Evolutionary conservation across 2,329 filamentous ascomycete genomes (phyloP), one percentile per base, ranked within the genome.

Genomic region (Dichotomopilus funicola): DNA sequence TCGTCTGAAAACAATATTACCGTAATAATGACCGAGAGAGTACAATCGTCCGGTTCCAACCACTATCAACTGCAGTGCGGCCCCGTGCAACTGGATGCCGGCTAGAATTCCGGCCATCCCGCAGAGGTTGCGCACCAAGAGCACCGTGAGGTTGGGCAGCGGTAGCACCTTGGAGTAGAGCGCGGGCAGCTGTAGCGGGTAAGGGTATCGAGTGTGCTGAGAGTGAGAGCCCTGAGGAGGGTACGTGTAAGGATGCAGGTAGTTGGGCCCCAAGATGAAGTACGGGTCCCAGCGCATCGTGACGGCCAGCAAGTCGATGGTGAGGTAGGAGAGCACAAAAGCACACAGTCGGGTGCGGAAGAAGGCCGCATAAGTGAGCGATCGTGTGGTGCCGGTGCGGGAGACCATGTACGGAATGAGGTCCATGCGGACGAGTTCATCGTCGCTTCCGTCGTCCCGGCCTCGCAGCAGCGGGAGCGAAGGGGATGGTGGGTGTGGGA

Each of bases 231-330:
- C 51, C 57, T 84, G 70, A 57, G 73, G 59, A 60, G 76, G 61
- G 64, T 69, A 64, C 56, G 68, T 65, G 53, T 74, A 71, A 4
- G 19, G 19, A 27, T 72, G 71, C 8, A 51, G 13, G 27, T 60
- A 57, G 52, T 69, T 66, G 0, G 75, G 72, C 0, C 82, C 78
- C 31, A 80, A 66, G 56, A 83, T 65, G 70, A 91, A 95, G 72
- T 92, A 95, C 0, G 87, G 85, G 64, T 97, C 92, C 52, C 81
- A 79, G 62, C 86, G 83, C 73, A 89, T 85, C 59, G 83, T 59
- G 1, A 84, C 78, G 64, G 87, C 88, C 51, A 89, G 69, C 6
- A 83, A 56, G 69, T 96, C 92, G 7, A 96, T 73, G 6, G 80
- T 58, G 10, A 94, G 60, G 66, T 89, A 94, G 60, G 76, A 75